phyloP scores from a whole-genome alignment of 495 filamentous ascomycete species.

The Penicillium arizonense region DNA sequence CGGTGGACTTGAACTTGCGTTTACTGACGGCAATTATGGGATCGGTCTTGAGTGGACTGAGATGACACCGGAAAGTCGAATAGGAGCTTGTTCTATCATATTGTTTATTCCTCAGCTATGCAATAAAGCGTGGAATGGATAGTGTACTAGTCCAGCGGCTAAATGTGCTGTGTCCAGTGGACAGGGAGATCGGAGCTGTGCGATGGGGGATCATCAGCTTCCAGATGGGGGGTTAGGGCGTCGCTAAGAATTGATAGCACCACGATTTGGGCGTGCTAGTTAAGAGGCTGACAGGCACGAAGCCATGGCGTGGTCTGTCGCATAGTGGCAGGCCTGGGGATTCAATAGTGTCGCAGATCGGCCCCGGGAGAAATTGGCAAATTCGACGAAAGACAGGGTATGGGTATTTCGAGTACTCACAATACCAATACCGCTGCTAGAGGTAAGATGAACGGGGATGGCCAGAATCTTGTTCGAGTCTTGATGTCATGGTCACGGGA shows the following conservation, averaged over 20 bases:
- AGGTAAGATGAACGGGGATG: not conserved
- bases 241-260: constrained; percentile 15
- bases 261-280: constrained; percentile 4
- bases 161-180: no score
- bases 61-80: no score
- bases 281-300: constrained; percentile 26
- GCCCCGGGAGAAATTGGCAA: constrained; percentile 18
- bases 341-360: constrained; percentile 33
- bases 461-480: no score
- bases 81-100: no score
- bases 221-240: constrained; percentile 5
- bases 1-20: no score
- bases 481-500: constrained; percentile 27
- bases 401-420: constrained; percentile 22
- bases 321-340: constrained; percentile 12
- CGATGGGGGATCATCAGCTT: constrained; percentile 3
- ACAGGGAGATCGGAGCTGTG: constrained; percentile 13
- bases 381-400: constrained; percentile 12
- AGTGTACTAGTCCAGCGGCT: no score
- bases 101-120: no score
- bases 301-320: constrained; percentile 13
- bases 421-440: not conserved
- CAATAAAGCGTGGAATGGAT: no score
- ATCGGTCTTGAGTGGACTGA: no score
- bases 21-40: no score